Evolutionary conservation across 768 basidiomycete species (phyloP), one percentile per base, ranked within the genome.

Genomic region (Boletales sp.): DNA sequence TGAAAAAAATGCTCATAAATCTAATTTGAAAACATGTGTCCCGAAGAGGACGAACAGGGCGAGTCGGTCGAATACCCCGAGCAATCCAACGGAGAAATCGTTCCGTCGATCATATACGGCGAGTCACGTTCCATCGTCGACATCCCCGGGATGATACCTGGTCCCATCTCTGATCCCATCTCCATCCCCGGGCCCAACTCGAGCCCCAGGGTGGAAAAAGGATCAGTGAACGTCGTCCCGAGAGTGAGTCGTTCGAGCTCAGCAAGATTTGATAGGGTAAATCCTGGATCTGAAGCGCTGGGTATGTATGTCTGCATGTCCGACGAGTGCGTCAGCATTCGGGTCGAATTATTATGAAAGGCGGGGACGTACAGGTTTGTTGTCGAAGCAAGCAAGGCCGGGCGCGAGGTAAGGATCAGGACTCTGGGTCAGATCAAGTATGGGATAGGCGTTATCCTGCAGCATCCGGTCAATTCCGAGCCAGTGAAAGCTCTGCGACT

Each of bases 181-280:
- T 27, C 24, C 24, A 27, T 27, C 24, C 5, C 24, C 24, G 24
- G 24, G 24, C 24, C 24, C 7, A 27, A 27, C 24, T 27, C 24
- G 24, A 27, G 24, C 24, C 24, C 24, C 9, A 51, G 11, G 8
- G 36, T 38, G 31, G 47, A 53, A 53, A 65, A 66, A 0, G 65
- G 65, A 54, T 66, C 55, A 4, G 49, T 63, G 40, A 67, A 67
- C 8, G 48, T 50, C 24, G 61, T 47, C 13, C 37, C 24, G 8
- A 57, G 40, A 10, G 46, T 54, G 15, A 63, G 27, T 42, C 39
- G 47, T 24, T 65, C 63, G 42, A 67, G 15, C 5, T 52, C 53
- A 4, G 39, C 48, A 40, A 61, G 31, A 8, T 59, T 56, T 14
- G 57, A 49, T 1, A 27, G 13, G 27, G 43, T 52, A 17, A 57